Base-by-base conservation (phyloP, 805 yeast genomes). In the Cyberlindnera xishuangbannaensis region DNA sequence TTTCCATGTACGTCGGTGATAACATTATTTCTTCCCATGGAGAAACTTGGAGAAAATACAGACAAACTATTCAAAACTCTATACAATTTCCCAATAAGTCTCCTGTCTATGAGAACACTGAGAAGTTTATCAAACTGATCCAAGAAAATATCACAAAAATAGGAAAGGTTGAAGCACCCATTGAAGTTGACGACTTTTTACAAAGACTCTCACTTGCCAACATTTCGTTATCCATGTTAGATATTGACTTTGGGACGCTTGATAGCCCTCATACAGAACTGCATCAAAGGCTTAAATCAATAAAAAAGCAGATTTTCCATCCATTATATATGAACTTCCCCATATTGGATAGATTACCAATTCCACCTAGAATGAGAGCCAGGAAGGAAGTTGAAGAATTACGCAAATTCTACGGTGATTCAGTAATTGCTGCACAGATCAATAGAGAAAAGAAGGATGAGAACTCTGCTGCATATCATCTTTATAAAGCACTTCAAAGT, bases 11-110 rank as follows among this genome's bases (percentile, higher is more conserved):
- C 40, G 71, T 79, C 1, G 82, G 82, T 0, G 79, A 74, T 34
- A 75, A 76, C 43, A 62, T 76, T 4, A 75, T 76, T 15, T 73
- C 79, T 42, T 71, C 80, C 0, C 78, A 73, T 45, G 78, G 78
- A 0, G 48, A 51, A 4, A 50, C 52, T 18, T 76, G 82, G 82
- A 69, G 52, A 35, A 37, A 52, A 9, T 76, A 72, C 44, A 57
- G 82, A 34, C 49, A 51, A 4, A 45, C 67, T 18, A 50, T 73
- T 17, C 64, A 73, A 5, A 56, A 57, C n/a, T 62, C 75, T 3
- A 60, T 76, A 14, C 75, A 69, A 39, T 69, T 70, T 39, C 76
- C 78, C 11, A 58, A 68, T 14, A 48, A 52, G 2, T 43, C 44
- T 1, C 65, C 68, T 4, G 55, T 73, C 13, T 36, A 39, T 4